Evolutionary conservation across 2,329 filamentous ascomycete genomes (phyloP), one percentile per base, ranked within the genome.

Genomic region (Trichoderma sp.): DNA sequence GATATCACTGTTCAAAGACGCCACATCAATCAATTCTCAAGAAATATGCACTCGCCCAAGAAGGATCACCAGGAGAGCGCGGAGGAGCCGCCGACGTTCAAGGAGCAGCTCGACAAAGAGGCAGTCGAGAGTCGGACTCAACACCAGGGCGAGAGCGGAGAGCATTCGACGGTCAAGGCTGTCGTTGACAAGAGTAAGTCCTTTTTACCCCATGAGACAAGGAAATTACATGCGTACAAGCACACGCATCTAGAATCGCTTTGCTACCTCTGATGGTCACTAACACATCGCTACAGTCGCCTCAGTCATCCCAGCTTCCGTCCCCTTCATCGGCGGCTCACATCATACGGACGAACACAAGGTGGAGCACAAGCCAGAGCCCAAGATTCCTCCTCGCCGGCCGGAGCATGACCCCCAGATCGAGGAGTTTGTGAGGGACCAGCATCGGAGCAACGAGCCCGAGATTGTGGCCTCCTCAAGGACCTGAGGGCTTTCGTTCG

Each of bases 401-500:
- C 82, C 81, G 0, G 67, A 74, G 24, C 78, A 85, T 63, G 83
- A 84, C 67, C 61, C 70, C 5, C 78, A 81, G 69, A 83, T 85
- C 57, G 82, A 83, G 67, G 80, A 83, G 30, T 85, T 85, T 66
- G 73, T 85, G 39, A 77, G 80, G 57, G 81, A 84, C 56, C 82
- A 85, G 73, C 81, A 85, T 69, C 72, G 78, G 45, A 85, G 82
- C 72, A 80, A 78, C 66, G 45, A 15, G 10, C 34, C 44, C 2
- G 50, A 61, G 19, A 61, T 39, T 41, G 7, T 50, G n/a, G 45
- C 28, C 9, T 21, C 21, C 9, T 19, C 19, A 34, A 65, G 43
- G 28, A 10, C 26, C n/a, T 65, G 28, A 55, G 39, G 28, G 28
- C 26, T 14, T 14, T 34, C n/a, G 17, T 30, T 30, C 28, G 21